Conservation (phyloP, 2,329 filamentous ascomycete genomes). For the Lasiodiplodia theobromae region DNA sequence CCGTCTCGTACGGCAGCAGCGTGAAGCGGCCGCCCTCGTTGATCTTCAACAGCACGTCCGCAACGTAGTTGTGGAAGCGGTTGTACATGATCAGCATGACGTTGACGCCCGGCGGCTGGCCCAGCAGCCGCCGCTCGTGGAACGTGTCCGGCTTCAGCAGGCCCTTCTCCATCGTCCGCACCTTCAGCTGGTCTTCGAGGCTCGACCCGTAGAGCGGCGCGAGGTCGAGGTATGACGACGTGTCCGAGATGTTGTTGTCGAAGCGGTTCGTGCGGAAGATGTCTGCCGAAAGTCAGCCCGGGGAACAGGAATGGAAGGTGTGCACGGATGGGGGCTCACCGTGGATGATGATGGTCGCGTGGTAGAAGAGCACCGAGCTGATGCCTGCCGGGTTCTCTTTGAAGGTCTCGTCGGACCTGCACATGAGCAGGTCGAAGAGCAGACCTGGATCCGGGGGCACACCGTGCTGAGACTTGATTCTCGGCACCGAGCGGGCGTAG, state of each 20-base stretch:
- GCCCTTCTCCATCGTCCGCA: slow-evolving; percentile 48
- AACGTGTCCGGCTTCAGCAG: slow-evolving; percentile 50
- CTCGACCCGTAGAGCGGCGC: slow-evolving; percentile 54
- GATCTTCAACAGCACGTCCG: slow-evolving; percentile 47
- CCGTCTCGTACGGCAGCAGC: slow-evolving; percentile 31
- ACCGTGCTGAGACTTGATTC: neutral
- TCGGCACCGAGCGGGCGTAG: slow-evolving; percentile 53
- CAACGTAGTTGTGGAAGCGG: slow-evolving; percentile 51
- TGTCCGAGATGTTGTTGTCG: slow-evolving; percentile 46
- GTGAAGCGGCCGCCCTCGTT: slow-evolving; percentile 53
- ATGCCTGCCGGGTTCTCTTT: slow-evolving; percentile 53
- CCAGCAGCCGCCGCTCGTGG: slow-evolving; percentile 43
- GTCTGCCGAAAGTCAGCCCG: slow-evolving; percentile 35
- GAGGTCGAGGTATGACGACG: slow-evolving; percentile 58
- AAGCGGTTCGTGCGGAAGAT: slow-evolving; percentile 52
- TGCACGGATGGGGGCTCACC: slow-evolving; percentile 36
- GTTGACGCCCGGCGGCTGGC: slow-evolving; percentile 45
- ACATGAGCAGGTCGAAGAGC: slow-evolving; percentile 33
- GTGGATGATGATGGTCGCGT: slow-evolving; percentile 61
- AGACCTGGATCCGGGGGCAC: slow-evolving; percentile 18
- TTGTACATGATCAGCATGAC: slow-evolving; percentile 48
- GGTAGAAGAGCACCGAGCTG: slow-evolving; percentile 57
- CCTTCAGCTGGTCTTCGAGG: slow-evolving; percentile 42
- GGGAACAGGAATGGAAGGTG: neutral
- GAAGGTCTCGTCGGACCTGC: slow-evolving; percentile 33